These are phyloP conservation scores for Trichoderma semiorbis DNA, from an alignment of 2,329 filamentous ascomycete species.

Conservation along the genomic window DNA sequence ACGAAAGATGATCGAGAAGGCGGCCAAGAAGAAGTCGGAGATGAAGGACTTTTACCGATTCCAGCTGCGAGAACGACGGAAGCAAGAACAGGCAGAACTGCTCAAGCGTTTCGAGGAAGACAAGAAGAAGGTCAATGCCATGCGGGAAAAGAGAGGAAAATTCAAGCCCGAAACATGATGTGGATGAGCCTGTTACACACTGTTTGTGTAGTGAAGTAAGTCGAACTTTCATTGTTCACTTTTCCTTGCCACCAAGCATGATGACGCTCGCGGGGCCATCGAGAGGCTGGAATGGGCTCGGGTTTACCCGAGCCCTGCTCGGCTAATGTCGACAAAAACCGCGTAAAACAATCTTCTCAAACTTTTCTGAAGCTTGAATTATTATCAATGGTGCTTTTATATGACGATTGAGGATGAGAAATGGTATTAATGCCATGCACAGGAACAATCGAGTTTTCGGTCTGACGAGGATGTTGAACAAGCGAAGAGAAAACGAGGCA, in stretches of 20 bases:
- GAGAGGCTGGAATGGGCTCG: conserved; percentile 20
- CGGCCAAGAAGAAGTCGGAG: conserved; percentile 59
- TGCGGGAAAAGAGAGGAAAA: conserved; percentile 65
- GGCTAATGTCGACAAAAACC: conserved; percentile 58
- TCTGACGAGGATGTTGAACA: neutral
- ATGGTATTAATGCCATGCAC: neutral
- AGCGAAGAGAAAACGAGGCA: neutral
- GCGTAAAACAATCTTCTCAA: conserved; percentile 65
- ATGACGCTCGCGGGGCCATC: conserved; percentile 56
- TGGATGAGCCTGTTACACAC: neutral
- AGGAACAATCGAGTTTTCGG: neutral
- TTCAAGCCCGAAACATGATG: conserved; percentile 51
- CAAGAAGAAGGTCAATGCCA: conserved; percentile 65
- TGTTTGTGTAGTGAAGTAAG: conserved; percentile 11
- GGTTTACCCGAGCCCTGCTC: conserved; percentile 26
- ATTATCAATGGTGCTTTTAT: neutral
- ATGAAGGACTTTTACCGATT: conserved; percentile 78
- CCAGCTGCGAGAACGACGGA: conserved; percentile 74
- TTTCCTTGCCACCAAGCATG: conserved; percentile 29
- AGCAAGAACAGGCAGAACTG: conserved; percentile 67
- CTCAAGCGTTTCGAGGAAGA: conserved; percentile 73
- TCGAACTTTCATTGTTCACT: neutral
- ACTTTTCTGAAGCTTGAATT: conserved; percentile 45
- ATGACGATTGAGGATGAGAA: neutral
- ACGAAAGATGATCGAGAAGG: conserved; percentile 60